Percentiles rank a stretch among this genome's conserved stretches.
Conservation (phyloP, 306 rosid species). For the Lathyrus sativus region DNA sequence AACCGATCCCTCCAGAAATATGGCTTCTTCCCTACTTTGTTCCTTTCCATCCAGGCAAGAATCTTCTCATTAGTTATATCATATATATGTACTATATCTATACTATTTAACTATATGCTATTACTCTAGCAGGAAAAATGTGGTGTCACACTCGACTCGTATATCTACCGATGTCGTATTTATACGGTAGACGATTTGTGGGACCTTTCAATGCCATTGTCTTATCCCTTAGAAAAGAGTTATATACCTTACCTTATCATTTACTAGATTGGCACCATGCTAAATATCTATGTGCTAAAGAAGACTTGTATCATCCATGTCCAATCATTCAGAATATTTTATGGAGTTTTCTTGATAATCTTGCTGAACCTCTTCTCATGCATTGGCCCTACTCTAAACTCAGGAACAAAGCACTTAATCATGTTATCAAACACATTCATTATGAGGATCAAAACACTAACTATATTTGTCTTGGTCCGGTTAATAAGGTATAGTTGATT, state of each 20-base stretch:
- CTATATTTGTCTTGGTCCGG: slow-evolving; percentile 71
- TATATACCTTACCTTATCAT: slow-evolving; percentile 56
- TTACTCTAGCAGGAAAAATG: slow-evolving; percentile 57
- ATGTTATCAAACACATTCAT: slow-evolving; percentile 67
- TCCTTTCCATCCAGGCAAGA: slow-evolving; percentile 63
- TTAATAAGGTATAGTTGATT: slow-evolving; percentile 51
- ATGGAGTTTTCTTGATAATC: slow-evolving; percentile 57
- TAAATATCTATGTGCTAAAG: slow-evolving; percentile 57
- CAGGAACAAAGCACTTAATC: slow-evolving; percentile 57
- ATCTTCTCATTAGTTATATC: neutral
- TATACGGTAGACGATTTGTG: slow-evolving; percentile 66
- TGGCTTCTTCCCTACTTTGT: slow-evolving; percentile 72
- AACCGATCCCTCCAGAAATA: slow-evolving; percentile 65
- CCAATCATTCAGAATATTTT: slow-evolving; percentile 53
- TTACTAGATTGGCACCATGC: slow-evolving; percentile 54
- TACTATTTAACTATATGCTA: no score
- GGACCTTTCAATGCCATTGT: slow-evolving; percentile 46
- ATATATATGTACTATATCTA: no score
- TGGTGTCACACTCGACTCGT: slow-evolving; percentile 78
- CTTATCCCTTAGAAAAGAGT: slow-evolving; percentile 58
- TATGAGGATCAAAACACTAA: slow-evolving; percentile 65
- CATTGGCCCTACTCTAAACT: slow-evolving; percentile 67
- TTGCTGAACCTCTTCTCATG: slow-evolving; percentile 62
- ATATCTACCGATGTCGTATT: slow-evolving; percentile 69
- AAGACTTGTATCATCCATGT: slow-evolving; percentile 59